Conservation (phyloP, 169 alveolate genomes). For the Plasmodium vinckei region DNA sequence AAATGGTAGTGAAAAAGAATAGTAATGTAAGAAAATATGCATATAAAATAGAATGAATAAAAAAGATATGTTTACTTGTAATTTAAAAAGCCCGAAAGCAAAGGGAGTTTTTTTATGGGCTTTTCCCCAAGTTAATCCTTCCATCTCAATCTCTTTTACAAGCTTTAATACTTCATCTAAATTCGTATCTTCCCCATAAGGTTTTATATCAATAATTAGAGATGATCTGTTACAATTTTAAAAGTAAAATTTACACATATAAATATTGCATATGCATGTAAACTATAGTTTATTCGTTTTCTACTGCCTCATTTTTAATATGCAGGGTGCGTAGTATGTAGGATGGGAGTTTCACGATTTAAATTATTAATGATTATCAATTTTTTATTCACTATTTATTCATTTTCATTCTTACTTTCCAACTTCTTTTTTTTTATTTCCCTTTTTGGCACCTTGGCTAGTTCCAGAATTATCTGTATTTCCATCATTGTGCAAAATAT, state of each 20-base stretch:
- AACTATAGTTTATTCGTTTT: neutral
- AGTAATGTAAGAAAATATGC: neutral
- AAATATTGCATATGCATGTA: neutral
- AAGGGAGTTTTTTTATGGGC: slow-evolving; percentile 88
- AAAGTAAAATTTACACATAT: neutral
- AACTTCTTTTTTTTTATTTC: slow-evolving; percentile 72
- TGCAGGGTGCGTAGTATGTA: too few species aligned
- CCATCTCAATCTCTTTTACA: slow-evolving; percentile 85
- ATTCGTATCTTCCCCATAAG: slow-evolving; percentile 86
- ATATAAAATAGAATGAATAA: neutral
- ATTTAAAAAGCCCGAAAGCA: slow-evolving; percentile 89
- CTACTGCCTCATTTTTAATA: neutral
- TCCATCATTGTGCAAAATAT: slow-evolving; percentile 74
- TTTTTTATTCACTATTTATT: slow-evolving; percentile 3
- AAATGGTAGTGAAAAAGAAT: neutral
- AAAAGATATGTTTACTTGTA: slow-evolving; percentile 77
- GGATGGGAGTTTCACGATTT: too few species aligned
- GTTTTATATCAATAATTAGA: slow-evolving; percentile 88
- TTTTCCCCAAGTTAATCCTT: slow-evolving; percentile 90
- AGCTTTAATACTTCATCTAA: slow-evolving; percentile 85
- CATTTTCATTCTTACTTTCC: slow-evolving; percentile 65
- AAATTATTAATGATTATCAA: too few species aligned
- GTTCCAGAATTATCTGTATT: slow-evolving; percentile 28
- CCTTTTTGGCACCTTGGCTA: slow-evolving; percentile 42
- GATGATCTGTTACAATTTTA: slow-evolving; percentile 83